A percentile compares a stretch with the other conserved stretches of the same genome.
Conservation (phyloP, 192 early-diverging fungal species). For the Coemansia sp. region DNA sequence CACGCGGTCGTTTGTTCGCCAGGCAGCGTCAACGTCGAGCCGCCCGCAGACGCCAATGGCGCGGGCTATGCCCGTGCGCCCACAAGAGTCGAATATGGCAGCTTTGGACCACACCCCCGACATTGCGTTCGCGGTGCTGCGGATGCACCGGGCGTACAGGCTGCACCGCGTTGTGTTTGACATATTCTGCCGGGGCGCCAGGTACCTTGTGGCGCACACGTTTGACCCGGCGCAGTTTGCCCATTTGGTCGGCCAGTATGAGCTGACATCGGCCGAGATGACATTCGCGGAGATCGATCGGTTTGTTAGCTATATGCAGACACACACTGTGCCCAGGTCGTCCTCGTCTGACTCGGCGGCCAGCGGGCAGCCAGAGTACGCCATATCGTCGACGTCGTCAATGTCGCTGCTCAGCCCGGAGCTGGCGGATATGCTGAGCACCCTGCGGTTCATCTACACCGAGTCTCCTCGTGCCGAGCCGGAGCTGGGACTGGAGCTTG, state of each 20-base stretch:
- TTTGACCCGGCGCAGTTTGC: conserved; percentile 27
- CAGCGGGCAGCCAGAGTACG: background rate
- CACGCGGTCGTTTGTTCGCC: background rate
- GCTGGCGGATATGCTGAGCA: conserved; percentile 11
- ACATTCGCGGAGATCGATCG: conserved; percentile 14
- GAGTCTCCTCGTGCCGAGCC: conserved; percentile 12
- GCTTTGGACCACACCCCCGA: background rate
- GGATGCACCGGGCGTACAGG: conserved; percentile 33
- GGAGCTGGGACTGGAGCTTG: conserved; percentile 15
- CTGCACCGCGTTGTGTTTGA: conserved; percentile 31
- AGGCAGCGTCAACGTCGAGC: background rate
- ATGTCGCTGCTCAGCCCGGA: background rate
- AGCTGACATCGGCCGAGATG: conserved; percentile 27
- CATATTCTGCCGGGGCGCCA: conserved; percentile 37
- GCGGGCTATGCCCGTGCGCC: background rate
- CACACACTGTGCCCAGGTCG: background rate
- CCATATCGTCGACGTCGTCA: background rate
- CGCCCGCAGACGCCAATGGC: conserved; percentile 7
- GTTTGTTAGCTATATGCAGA: conserved; percentile 14
- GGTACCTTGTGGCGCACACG: conserved; percentile 20
- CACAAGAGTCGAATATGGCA: background rate
- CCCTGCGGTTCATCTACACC: conserved; percentile 29
- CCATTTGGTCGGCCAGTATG: conserved; percentile 5
- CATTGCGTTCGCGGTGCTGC: conserved; percentile 27
- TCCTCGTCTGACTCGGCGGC: background rate